These are phyloP conservation scores for Scenedesmus sp. DNA, from an alignment of 163 green algal species.

Conservation along the genomic window DNA sequence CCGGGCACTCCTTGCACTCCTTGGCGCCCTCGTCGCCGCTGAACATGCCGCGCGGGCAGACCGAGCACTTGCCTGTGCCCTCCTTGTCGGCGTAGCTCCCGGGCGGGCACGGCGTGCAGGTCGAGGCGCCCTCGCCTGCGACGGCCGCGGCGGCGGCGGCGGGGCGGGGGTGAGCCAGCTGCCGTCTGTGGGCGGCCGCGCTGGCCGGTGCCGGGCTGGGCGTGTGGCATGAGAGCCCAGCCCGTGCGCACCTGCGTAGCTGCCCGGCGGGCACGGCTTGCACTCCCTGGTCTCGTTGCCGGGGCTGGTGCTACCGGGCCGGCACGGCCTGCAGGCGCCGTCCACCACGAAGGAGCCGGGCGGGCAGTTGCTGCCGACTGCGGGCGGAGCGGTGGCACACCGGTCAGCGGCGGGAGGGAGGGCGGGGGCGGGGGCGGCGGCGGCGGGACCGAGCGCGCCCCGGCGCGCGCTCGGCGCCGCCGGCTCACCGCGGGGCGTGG, in stretches of 20 bases:
- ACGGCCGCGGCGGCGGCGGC: neutral
- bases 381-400: neutral
- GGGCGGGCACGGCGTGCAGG: neutral
- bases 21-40: neutral
- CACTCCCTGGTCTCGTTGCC: neutral
- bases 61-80: neutral
- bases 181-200: too few species aligned
- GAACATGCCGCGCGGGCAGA: constrained; percentile 5
- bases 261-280: constrained; percentile 1
- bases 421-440: neutral
- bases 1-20: neutral
- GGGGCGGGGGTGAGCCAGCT: neutral
- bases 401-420: neutral
- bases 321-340: neutral
- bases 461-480: neutral
- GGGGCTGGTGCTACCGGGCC: neutral
- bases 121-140: neutral
- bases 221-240: neutral
- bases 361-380: constrained; percentile 1
- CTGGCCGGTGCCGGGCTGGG: too few species aligned
- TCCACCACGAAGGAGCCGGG: neutral
- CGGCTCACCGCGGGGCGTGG: neutral
- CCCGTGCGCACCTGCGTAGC: neutral
- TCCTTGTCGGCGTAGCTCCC: neutral
- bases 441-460: neutral